Evolutionary conservation across 331 rosid genomes (phyloP), one percentile per base, ranked within the genome.

Genomic region (Stylosanthes scabra): DNA sequence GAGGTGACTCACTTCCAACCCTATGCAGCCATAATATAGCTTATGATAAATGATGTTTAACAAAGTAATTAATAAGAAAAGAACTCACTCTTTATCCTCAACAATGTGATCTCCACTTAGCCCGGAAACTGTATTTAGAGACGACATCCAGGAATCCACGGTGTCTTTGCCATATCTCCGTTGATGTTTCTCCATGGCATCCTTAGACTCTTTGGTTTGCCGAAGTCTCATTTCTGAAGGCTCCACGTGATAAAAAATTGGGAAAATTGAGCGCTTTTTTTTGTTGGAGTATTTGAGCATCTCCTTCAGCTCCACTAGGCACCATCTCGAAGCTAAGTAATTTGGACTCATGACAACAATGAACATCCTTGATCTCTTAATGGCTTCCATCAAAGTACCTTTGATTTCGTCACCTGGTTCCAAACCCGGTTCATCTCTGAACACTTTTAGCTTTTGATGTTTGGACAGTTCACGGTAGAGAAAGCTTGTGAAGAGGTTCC

Each of bases 231-330:
- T 37, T 6, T 50, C 44, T 0, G 34, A 2, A 3, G 34, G 34
- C 34, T 2, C 3, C 34, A 29, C 34, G 34, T 29, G 34, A 29
- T 29, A 29, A 29, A 29, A 29, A 29, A 29, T 3, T 29, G 34
- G 34, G 34, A 29, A 29, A 29, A 29, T 3, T 2, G 34, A 3
- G 34, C 34, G 34, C 3, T 29, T 29, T 29, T 2, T 29, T 29
- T 29, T 29, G 34, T 29, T 29, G 34, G 34, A 29, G 34, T 68
- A 76, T 6, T 49, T 28, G 8, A 66, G 25, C 10, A 67, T 76
- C 13, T 71, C 34, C 11, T 9, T 3, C 3, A 29, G 34, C 3
- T 29, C 34, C 34, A 29, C 2, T 2, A 29, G 34, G 34, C 34
- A 29, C 34, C 34, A 29, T 29, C 60, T 14, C 13, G 74, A 76